Evolutionary conservation across 768 basidiomycete species (phyloP), one percentile per base, ranked within the genome.

Genomic region (Auricularia auricula-judae): DNA sequence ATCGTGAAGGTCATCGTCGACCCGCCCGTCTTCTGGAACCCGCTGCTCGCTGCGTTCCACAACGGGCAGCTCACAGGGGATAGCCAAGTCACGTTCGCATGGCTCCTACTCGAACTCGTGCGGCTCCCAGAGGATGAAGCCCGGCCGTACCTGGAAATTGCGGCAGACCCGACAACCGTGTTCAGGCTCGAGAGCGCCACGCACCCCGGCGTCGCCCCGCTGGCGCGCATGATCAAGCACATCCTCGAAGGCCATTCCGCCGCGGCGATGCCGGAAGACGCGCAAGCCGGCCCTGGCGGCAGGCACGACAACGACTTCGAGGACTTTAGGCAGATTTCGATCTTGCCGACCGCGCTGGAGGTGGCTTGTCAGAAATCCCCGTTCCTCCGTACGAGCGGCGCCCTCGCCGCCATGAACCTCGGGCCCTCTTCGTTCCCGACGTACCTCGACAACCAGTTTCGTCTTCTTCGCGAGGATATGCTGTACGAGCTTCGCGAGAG

Each of bases 271-370:
- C 61, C 67, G 18, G 69, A 72, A 12, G n/a, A 51, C 44, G 68
- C 61, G 3, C 76, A 73, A 1, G 67, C 70, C 21, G 72, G 74
- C 8, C 82, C 87, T 1, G 87, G 87, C 0, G 87, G 86, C 3
- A 78, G 87, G 3, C 87, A 88, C 64, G 86, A 87, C 67, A 88
- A 89, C 62, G 87, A 89, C 70, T 82, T 83, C 59, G 72, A 72
- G 14, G 79, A 87, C 62, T 88, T 86, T 66, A 81, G 82, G 4
- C 66, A 80, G 8, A 85, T 88, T 23, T 72, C 82, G n/a, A 84
- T 89, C 53, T 73, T 86, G 4, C 87, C 87, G 1, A 85, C 85
- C 4, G 78, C 83, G 0, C 80, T 82, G 51, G 87, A 89, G 70
- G 71, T 87, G 3, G 66, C 65, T 1, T 86, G 74, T 42, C 71